Percentiles rank a stretch among this genome's conserved stretches.
Evolutionary conservation across 495 filamentous ascomycete species (phyloP).

Genomic region (Oidiodendron maius): DNA sequence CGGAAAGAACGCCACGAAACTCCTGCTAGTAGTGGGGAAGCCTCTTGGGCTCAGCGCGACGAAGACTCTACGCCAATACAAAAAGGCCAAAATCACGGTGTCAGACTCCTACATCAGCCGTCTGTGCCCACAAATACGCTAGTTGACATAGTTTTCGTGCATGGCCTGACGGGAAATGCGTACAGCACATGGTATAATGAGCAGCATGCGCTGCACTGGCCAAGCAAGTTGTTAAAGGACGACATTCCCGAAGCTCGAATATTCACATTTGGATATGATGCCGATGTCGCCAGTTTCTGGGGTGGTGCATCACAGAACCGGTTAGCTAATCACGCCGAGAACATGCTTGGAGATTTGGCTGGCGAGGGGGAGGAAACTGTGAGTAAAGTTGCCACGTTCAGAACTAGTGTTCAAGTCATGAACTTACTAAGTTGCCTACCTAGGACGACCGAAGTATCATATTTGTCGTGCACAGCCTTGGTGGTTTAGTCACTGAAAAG

Average conservation of each 20-base stretch:
- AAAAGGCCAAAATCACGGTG: background rate
- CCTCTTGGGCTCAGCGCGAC: too few relatives aligned
- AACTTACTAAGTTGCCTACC: background rate
- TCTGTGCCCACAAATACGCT: background rate
- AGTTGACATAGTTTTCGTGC: conserved; percentile 16
- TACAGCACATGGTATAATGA: conserved; percentile 18
- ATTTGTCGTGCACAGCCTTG: too few relatives aligned
- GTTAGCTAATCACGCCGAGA: background rate
- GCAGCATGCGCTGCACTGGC: background rate
- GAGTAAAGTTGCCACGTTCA: background rate
- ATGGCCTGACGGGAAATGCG: conserved; percentile 21
- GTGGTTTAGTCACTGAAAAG: background rate
- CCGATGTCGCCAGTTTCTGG: background rate
- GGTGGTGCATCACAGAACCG: background rate
- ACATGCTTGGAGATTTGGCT: background rate
- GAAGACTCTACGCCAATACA: too few relatives aligned
- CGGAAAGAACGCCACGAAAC: too few relatives aligned
- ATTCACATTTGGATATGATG: conserved; percentile 8
- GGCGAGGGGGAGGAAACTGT: background rate
- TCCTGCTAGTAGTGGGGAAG: too few relatives aligned
- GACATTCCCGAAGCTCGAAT: conserved; percentile 1
- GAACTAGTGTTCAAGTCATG: background rate
- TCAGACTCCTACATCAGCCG: background rate
- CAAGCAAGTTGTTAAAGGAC: conserved; percentile 1
- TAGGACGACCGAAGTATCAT: background rate